Base-by-base conservation (phyloP, 352 stramenopile species). In the Phytopythium montanum region DNA sequence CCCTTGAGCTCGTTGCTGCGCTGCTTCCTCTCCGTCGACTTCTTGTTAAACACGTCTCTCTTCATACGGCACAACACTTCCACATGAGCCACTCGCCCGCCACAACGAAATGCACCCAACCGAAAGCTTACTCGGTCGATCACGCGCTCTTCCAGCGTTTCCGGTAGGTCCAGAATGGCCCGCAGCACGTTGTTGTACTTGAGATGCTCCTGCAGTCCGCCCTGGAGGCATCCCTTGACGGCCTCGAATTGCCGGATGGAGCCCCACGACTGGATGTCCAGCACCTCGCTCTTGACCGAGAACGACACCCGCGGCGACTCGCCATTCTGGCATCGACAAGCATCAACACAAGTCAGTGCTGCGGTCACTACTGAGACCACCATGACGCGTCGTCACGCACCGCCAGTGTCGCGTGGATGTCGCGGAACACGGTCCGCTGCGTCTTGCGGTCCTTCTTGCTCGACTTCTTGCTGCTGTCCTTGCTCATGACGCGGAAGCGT, bases 141-240 rank as follows among this genome's bases (percentile, higher is more conserved):
- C 52, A 77, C 84, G 28, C 66, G 71, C 50, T 93, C 81, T 65
- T 94, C 87, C 21, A 92, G 57, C 29, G 73, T 90, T 19, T 92
- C 83, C 1, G 85, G 85, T 42, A 96, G 62, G 53, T 93, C 83
- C 33, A 96, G 58, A 45, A 96, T 71, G 34, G 71, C 56, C 4
- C 87, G 85, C 26, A 94, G 69, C n/a, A 79, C 70, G 59, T 92
- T 94, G 66, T 96, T 96, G 69, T 89, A 94, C 69, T 94, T 94
- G 62, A 96, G 87, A 51, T 96, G 87, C 53, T 92, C 70, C 50
- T 94, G 85, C 13, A 96, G 65, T 25, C 85, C 87, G 16, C 72
- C 82, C 33, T 81, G 73, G 26, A 96, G 71, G 28, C 72, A 87
- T 9, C 75, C 76, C 60, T 94, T 93, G 66, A 96, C 76, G 6